Base-by-base conservation (phyloP, 1,284 basidiomycete species). In the Cryptococcus amylolentus region DNA sequence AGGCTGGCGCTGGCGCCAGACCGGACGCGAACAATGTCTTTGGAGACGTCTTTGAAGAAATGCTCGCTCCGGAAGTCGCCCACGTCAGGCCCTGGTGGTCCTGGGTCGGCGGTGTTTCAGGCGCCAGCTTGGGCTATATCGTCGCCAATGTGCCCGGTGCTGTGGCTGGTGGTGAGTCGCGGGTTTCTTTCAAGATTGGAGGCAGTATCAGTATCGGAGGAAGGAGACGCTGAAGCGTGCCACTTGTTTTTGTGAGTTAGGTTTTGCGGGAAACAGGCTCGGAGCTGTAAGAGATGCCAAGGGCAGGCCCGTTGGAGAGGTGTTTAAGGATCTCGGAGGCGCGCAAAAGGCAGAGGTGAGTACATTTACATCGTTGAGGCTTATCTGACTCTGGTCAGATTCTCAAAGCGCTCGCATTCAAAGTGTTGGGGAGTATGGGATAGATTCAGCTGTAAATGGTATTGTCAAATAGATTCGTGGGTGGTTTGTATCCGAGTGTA, bases 221-320 rank as follows among this genome's bases (percentile, higher is more conserved):
- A 26, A 27, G 45, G 27, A 26, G 45, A 16, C 27, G 50, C 23
- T 52, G 35, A 14, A 27, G 20, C 14, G 28, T 23, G 23, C 23
- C 23, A 3, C 23, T 31, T 31, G 49, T 49, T 49, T 51, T 27
- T 35, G 31, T 35, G 31, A 35, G 31, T 10, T 86, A 61, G 89
- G 85, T 1, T 84, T 88, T 65, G 89, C 89, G 0, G 92, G 92
- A 0, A 92, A 91, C 68, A 81, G 88, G 16, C 77, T 95, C 39
- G 92, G 92, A 47, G 89, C 90, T 2, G 81, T 96, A 52, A 81
- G 92, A 52, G 92, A 96, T 68, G 92, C 92, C 2, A 95, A 95
- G 79, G 92, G 81, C n/a, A 91, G 90, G 81, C 87, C 86, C 60
- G 91, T 96, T 23, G 90, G 89, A 10, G 82, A 87, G 18, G 95